Evolutionary conservation across 441 rosid genomes (phyloP).

Genomic region (Erodium trifolium): DNA sequence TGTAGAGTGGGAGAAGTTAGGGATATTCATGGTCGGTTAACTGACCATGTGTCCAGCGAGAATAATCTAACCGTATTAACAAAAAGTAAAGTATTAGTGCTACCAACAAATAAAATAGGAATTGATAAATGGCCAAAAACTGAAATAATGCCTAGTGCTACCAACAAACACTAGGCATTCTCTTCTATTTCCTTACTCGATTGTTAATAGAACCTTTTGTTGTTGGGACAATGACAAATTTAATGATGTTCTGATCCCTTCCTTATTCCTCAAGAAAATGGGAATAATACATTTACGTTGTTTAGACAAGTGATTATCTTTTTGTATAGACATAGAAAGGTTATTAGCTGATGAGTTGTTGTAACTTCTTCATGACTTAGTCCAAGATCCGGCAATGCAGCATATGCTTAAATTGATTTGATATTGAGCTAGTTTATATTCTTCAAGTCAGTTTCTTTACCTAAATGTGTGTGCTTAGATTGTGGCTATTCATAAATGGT

Average conservation of each 20-base stretch:
- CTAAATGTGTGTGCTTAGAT: not conserved
- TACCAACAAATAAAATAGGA: too few species aligned
- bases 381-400: constrained; percentile 14
- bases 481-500: not conserved
- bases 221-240: constrained; percentile 69
- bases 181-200: constrained; percentile 88
- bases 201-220: constrained; percentile 86
- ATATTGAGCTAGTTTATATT: constrained; percentile 13
- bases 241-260: constrained; percentile 60
- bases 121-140: too few species aligned
- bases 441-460: not conserved
- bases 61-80: too few species aligned
- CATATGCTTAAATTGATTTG: constrained; percentile 14
- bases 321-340: constrained; percentile 20
- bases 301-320: constrained; percentile 13
- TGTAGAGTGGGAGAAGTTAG: too few species aligned
- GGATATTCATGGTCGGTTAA: too few species aligned
- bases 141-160: too few species aligned
- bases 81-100: too few species aligned
- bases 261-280: constrained; percentile 10
- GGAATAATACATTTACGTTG: constrained; percentile 12
- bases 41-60: too few species aligned
- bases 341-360: constrained; percentile 13
- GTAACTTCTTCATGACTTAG: constrained; percentile 20
- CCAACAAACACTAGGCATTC: constrained; percentile 63